phyloP scores from a whole-genome alignment of 192 early-diverging fungal species.

The Coemansia sp. region DNA sequence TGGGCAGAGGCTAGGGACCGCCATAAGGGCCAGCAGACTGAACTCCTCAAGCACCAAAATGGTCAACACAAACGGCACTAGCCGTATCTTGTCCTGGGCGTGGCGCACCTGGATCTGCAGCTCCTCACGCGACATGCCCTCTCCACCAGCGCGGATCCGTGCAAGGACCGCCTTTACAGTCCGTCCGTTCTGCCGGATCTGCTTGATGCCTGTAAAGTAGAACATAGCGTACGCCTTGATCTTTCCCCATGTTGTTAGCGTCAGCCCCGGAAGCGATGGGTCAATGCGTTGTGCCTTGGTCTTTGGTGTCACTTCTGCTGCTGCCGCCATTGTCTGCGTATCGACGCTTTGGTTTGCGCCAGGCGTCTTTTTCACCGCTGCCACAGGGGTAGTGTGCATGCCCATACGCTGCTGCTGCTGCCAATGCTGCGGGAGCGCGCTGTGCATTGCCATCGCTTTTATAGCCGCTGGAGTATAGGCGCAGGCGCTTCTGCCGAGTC shows the following conservation, averaged over 20 bases:
- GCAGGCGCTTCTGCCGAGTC: not conserved
- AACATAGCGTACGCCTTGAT: constrained; percentile 39
- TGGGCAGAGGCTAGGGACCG: constrained; percentile 43
- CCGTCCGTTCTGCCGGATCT: constrained; percentile 31
- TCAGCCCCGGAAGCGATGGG: constrained; percentile 43
- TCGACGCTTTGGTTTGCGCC: not conserved
- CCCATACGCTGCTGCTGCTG: not conserved
- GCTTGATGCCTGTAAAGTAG: constrained; percentile 43
- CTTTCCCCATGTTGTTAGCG: constrained; percentile 33
- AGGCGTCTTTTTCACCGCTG: not conserved
- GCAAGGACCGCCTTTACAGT: constrained; percentile 11
- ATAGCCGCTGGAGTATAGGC: no score
- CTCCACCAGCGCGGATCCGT: not conserved
- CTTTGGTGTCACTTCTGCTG: not conserved
- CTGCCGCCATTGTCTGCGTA: not conserved
- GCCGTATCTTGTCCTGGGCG: constrained; percentile 31
- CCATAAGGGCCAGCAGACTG: constrained; percentile 31
- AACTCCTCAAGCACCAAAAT: constrained; percentile 38
- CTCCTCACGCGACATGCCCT: constrained; percentile 31
- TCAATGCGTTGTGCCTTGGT: constrained; percentile 15
- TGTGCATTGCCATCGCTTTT: not conserved
- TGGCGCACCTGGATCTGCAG: constrained; percentile 32
- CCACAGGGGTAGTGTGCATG: not conserved
- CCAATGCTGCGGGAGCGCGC: not conserved
- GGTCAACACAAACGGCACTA: constrained; percentile 46